Percentiles rank a stretch among this genome's conserved stretches.
These are phyloP conservation scores for Hypoxylon sp. DNA, from an alignment of 2,329 filamentous ascomycete species.

Conservation along the genomic window DNA sequence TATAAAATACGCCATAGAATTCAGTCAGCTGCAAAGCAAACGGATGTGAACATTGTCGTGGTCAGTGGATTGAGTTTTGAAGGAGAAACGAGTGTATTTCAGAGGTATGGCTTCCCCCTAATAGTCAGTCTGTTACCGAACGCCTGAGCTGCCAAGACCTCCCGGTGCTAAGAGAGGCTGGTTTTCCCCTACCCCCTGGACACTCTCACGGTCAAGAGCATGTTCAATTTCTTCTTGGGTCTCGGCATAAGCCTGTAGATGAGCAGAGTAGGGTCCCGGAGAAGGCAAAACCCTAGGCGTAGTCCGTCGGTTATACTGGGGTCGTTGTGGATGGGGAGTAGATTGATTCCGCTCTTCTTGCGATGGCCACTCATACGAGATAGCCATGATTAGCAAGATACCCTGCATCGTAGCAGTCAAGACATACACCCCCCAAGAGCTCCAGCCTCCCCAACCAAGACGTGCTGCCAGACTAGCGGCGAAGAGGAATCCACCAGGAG, in stretches of 20 bases:
- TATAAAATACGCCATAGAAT: slow-evolving; percentile 8
- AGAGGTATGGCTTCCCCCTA: slow-evolving; percentile 1
- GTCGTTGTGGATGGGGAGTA: slow-evolving; percentile 47
- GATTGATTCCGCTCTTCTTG: slow-evolving; percentile 42
- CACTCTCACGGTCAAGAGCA: slow-evolving; percentile 55
- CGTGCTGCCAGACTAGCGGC: slow-evolving; percentile 85
- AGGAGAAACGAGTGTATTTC: slow-evolving; percentile 26
- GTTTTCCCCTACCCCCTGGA: slow-evolving; percentile 55
- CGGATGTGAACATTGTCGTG: slow-evolving; percentile 21
- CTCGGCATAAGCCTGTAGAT: slow-evolving; percentile 55
- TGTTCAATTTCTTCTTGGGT: slow-evolving; percentile 56
- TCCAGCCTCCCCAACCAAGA: slow-evolving; percentile 89
- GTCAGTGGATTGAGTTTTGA: slow-evolving; percentile 12
- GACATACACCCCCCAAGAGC: slow-evolving; percentile 93
- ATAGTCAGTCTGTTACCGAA: slow-evolving; percentile 44
- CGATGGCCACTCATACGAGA: slow-evolving; percentile 75
- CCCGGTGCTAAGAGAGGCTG: slow-evolving; percentile 56
- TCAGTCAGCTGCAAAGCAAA: slow-evolving; percentile 19
- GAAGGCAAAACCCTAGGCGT: slow-evolving; percentile 54
- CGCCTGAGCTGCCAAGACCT: slow-evolving; percentile 54
- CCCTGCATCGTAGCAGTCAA: slow-evolving; percentile 91
- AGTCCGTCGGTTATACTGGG: slow-evolving; percentile 54
- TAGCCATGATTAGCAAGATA: slow-evolving; percentile 81
- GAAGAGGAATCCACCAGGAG: slow-evolving; percentile 91
- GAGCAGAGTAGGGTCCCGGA: slow-evolving; percentile 55